Evolutionary conservation across 2,329 filamentous ascomycete species (phyloP).

Genomic region (Sporothrix luriei): DNA sequence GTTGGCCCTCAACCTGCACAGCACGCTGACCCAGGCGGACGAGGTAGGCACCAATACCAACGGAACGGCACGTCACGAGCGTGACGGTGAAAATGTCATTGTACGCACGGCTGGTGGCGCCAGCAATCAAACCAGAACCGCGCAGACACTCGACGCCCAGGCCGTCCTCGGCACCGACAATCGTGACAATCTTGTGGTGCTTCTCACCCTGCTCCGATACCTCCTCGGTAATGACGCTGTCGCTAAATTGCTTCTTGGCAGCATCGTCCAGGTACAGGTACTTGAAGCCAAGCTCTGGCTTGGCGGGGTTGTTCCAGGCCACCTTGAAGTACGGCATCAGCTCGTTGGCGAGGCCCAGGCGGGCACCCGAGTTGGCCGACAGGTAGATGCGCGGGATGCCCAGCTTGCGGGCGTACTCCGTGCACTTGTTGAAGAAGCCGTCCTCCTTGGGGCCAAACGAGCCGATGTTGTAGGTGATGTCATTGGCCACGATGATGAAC

Average conservation of each 20-base stretch:
- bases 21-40: constrained; percentile 97
- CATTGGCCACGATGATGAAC: constrained; percentile 97
- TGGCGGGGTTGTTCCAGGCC: constrained; percentile 84
- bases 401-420: constrained; percentile 84
- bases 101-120: constrained; percentile 94
- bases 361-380: constrained; percentile 97
- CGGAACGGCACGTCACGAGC: constrained; percentile 94
- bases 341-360: constrained; percentile 94
- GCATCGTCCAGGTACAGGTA: constrained; percentile 93
- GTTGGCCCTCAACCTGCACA: constrained; percentile 97
- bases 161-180: constrained; percentile 91
- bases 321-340: constrained; percentile 96
- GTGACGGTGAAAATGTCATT: constrained; percentile 99
- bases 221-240: constrained; percentile 85
- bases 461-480: constrained; percentile 98
- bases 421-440: constrained; percentile 99
- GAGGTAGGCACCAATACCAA: constrained; percentile 98
- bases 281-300: constrained; percentile 88
- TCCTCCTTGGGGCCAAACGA: constrained; percentile 97
- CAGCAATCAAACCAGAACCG: constrained; percentile 96
- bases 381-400: constrained; percentile 97
- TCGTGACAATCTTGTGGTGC: constrained; percentile 89
- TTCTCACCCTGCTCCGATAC: constrained; percentile 84
- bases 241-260: constrained; percentile 83
- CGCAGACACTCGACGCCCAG: constrained; percentile 96